A percentile compares a stretch with the other conserved stretches of the same genome.
Evolutionary conservation across 352 stramenopile species (phyloP).

Genomic region (Globisporangium ultimum): DNA sequence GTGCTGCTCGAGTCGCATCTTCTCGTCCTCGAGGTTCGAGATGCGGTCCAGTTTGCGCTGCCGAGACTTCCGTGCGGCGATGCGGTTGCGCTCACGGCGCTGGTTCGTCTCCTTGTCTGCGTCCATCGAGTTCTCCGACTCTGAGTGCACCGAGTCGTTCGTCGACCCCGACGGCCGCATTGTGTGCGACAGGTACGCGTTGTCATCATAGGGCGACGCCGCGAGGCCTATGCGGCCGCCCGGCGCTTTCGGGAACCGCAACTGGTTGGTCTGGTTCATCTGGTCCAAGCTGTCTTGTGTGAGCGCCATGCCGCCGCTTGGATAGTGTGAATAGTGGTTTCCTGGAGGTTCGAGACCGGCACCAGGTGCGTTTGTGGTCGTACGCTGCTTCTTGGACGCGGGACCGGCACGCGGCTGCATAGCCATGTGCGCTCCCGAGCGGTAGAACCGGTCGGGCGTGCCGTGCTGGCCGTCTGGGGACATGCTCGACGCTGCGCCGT

Average conservation of each 20-base stretch:
- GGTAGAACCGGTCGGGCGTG: conserved; percentile 53
- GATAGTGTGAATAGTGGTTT: background rate
- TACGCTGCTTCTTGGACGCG: conserved; percentile 58
- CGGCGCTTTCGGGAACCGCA: conserved; percentile 41
- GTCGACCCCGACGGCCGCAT: conserved; percentile 32
- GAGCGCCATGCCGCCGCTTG: conserved; percentile 11
- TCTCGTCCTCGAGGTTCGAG: conserved; percentile 85
- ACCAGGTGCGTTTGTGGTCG: conserved; percentile 11
- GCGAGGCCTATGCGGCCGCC: background rate
- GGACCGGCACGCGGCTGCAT: conserved; percentile 50
- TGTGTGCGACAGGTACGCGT: conserved; percentile 50
- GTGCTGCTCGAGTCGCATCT: conserved; percentile 84
- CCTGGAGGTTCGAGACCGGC: background rate
- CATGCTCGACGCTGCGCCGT: too few species aligned
- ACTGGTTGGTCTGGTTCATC: conserved; percentile 35
- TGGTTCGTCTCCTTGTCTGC: conserved; percentile 63
- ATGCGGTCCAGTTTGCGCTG: conserved; percentile 86
- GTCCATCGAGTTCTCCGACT: conserved; percentile 68
- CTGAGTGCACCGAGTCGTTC: conserved; percentile 67
- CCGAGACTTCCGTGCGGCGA: conserved; percentile 76
- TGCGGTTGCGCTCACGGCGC: conserved; percentile 81
- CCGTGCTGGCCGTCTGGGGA: conserved; percentile 7
- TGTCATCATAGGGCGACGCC: conserved; percentile 53
- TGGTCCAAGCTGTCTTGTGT: conserved; percentile 67
- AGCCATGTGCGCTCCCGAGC: conserved; percentile 36